Evolutionary conservation across 164 flowering plant species (phyloP).

Genomic region (Cinnamomum chago): DNA sequence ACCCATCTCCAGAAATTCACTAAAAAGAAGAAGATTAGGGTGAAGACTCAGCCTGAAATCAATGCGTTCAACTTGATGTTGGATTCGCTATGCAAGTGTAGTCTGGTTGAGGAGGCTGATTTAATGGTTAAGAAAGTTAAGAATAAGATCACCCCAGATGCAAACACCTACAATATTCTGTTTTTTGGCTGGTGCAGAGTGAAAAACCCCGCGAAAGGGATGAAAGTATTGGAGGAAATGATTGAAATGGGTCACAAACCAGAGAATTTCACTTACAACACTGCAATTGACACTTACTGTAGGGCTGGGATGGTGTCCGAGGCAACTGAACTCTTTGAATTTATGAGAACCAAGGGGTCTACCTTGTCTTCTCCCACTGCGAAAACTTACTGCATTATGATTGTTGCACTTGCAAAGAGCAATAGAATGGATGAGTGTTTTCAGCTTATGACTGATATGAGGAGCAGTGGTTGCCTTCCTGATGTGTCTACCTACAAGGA

Average conservation of each 20-base stretch:
- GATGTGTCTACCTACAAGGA: slow-evolving; percentile 92
- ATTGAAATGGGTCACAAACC: slow-evolving; percentile 62
- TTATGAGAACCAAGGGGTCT: slow-evolving; percentile 75
- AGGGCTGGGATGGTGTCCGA: slow-evolving; percentile 72
- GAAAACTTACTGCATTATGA: slow-evolving; percentile 75
- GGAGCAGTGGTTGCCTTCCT: slow-evolving; percentile 75
- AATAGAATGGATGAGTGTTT: slow-evolving; percentile 72
- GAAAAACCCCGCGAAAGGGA: slow-evolving; percentile 60
- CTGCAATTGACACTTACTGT: slow-evolving; percentile 80
- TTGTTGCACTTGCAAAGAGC: slow-evolving; percentile 54
- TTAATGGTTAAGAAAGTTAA: slow-evolving; percentile 53
- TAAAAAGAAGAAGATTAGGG: slow-evolving; percentile 71
- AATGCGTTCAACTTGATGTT: slow-evolving; percentile 77
- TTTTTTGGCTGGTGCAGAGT: slow-evolving; percentile 97
- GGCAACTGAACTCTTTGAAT: slow-evolving; percentile 67
- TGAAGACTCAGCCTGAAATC: slow-evolving; percentile 80
- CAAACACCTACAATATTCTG: slow-evolving; percentile 64
- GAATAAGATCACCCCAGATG: slow-evolving; percentile 56
- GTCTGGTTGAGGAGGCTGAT: slow-evolving; percentile 78
- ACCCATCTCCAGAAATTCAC: slow-evolving; percentile 67
- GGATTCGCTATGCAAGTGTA: slow-evolving; percentile 86
- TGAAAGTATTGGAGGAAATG: slow-evolving; percentile 78
- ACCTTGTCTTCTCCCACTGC: slow-evolving; percentile 86
- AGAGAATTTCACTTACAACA: slow-evolving; percentile 76
- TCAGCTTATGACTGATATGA: slow-evolving; percentile 61